Percentiles rank a stretch among this genome's conserved stretches.
phyloP scores from a whole-genome alignment of 495 filamentous ascomycete genomes.

The Articulospora tetracladia region DNA sequence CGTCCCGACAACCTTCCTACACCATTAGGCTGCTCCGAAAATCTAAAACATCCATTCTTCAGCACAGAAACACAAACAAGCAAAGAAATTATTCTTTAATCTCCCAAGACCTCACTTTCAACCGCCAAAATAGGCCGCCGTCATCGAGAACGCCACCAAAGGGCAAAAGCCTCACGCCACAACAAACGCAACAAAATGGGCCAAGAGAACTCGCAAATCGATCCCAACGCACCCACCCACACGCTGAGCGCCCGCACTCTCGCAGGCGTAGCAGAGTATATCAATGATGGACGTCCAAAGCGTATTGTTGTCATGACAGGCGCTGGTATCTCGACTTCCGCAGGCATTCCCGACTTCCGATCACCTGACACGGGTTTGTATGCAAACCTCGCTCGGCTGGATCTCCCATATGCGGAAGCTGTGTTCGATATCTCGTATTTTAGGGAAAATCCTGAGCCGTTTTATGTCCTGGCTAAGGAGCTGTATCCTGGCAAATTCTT shows the following conservation, averaged over 20 bases:
- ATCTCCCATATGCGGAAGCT: constrained; percentile 74
- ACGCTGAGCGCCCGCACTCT: constrained; percentile 65
- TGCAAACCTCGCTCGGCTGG: constrained; percentile 77
- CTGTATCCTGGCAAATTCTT: constrained; percentile 88
- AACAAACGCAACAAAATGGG: constrained; percentile 50
- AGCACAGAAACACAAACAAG: not conserved
- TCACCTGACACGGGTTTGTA: constrained; percentile 74
- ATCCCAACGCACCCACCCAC: constrained; percentile 57
- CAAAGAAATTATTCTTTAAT: not conserved
- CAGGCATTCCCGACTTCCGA: constrained; percentile 71
- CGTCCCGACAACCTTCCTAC: not conserved
- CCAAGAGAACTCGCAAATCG: constrained; percentile 63
- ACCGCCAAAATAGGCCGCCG: constrained; percentile 20
- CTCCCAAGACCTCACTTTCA: not conserved
- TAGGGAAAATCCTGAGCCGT: constrained; percentile 75
- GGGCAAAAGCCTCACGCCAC: constrained; percentile 3
- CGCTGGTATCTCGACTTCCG: constrained; percentile 57
- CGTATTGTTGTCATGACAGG: constrained; percentile 79
- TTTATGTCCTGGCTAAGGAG: constrained; percentile 87
- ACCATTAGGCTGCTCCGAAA: not conserved
- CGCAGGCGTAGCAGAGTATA: constrained; percentile 68
- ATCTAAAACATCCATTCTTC: no score
- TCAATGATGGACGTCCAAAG: constrained; percentile 60
- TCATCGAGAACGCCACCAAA: constrained; percentile 19
- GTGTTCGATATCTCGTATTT: constrained; percentile 90